Evolutionary conservation across 768 basidiomycete genomes (phyloP), one percentile per base, ranked within the genome.

Genomic region (Obba rivulosa): DNA sequence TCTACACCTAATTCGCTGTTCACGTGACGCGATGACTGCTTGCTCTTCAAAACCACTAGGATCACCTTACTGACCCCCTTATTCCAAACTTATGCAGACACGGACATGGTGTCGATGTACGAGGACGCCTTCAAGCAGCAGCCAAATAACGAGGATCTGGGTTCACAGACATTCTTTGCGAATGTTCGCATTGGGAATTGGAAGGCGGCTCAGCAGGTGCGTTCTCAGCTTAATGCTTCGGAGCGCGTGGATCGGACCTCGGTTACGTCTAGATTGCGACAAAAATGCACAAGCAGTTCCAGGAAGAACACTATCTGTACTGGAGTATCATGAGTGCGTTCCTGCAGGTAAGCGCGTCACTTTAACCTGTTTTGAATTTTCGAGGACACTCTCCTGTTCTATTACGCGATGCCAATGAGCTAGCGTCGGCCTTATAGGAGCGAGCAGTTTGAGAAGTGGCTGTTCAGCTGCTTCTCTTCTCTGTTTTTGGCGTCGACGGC

Each of bases 81-180:
- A 39, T 50, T 43, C 28, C 16, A 23, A 46, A 39, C 75, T n/a
- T 13, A 14, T 16, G 11, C 42, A 80, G 89, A 87, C 66, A 78
- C 79, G 51, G 90, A 92, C 65, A 81, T 85, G 71, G 78, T 90
- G 37, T 73, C 73, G 8, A 89, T 92, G 85, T 92, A 86, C 58
- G 91, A 92, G 52, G 83, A 88, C 42, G 90, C 90, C 1, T 91
- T 78, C 70, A 90, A 85, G 65, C 80, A 83, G 52, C 80, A 87
- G 50, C 90, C 90, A 17, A 58, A 66, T 4, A 91, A 89, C 59
- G 91, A 92, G 61, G 90, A 92, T 52, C 79, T 91, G 8, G 90
- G 84, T 18, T 76, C 77, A 20, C 89, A 92, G 62, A 83, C 86
- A 0, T 92, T 92, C 70, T 87, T 90, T 61, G 88, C 90, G 17